Conservation (phyloP, 345 rosid species). For the Theobroma cacao region DNA sequence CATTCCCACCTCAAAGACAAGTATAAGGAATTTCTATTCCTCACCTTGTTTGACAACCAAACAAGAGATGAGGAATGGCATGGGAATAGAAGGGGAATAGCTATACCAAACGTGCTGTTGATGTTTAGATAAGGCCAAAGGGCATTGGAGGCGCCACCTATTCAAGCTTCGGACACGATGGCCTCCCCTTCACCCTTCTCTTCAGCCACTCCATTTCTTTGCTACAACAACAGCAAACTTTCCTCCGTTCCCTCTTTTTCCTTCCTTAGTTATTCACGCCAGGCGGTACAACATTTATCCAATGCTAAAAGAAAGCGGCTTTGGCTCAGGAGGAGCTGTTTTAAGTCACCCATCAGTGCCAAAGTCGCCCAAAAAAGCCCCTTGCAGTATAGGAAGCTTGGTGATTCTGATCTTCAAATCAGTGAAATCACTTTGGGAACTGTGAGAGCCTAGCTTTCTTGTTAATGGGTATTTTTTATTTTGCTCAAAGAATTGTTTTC, state of each 20-base stretch:
- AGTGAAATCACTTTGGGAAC: conserved; percentile 84
- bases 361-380: conserved; percentile 41
- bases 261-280: conserved; percentile 4
- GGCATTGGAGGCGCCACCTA: background rate
- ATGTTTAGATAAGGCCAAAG: background rate
- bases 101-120: too few species aligned
- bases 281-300: background rate
- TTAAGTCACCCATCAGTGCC: conserved; percentile 30
- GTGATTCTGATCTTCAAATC: conserved; percentile 71
- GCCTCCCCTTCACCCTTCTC: conserved; percentile 29
- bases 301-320: conserved; percentile 20
- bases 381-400: conserved; percentile 71
- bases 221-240: background rate
- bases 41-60: too few species aligned
- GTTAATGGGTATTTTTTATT: background rate
- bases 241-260: background rate
- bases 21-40: too few species aligned
- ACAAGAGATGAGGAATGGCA: too few species aligned
- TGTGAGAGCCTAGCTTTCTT: conserved; percentile 30
- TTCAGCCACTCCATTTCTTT: conserved; percentile 21
- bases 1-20: too few species aligned
- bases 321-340: conserved; percentile 9
- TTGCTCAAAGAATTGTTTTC: background rate
- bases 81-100: too few species aligned
- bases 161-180: conserved; percentile 16